Percentiles rank a stretch among this genome's conserved stretches.
Evolutionary conservation across 441 rosid species (phyloP).

Genomic region (Isatis lusitanica): DNA sequence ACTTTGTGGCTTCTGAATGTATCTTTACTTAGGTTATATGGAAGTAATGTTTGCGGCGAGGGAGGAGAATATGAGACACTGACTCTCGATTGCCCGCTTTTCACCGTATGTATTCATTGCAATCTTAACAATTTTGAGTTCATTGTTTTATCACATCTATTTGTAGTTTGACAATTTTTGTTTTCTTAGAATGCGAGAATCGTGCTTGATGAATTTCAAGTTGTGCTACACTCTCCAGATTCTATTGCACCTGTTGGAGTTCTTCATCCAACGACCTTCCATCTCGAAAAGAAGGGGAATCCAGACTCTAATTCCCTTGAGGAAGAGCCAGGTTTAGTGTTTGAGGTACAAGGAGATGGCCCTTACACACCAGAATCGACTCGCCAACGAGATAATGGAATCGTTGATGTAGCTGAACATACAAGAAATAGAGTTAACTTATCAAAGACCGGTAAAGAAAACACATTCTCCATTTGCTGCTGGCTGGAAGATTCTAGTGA

Average conservation of each 20-base stretch:
- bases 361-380: slow-evolving; percentile 37
- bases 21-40: slow-evolving; percentile 61
- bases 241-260: slow-evolving; percentile 92
- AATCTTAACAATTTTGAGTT: slow-evolving; percentile 9
- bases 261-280: slow-evolving; percentile 76
- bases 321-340: slow-evolving; percentile 49
- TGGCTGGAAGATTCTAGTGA: slow-evolving; percentile 63
- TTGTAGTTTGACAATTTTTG: slow-evolving; percentile 32
- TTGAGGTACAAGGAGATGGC: slow-evolving; percentile 65
- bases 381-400: slow-evolving; percentile 37
- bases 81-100: slow-evolving; percentile 96
- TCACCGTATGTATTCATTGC: slow-evolving; percentile 53
- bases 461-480: slow-evolving; percentile 72
- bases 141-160: slow-evolving; percentile 25
- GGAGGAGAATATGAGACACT: slow-evolving; percentile 97
- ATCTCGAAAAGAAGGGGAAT: slow-evolving; percentile 62
- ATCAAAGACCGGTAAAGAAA: slow-evolving; percentile 53
- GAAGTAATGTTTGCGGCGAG: slow-evolving; percentile 94
- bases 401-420: slow-evolving; percentile 42
- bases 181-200: slow-evolving; percentile 75
- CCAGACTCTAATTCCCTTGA: slow-evolving; percentile 28
- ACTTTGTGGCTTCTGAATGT: slow-evolving; percentile 2
- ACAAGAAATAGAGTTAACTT: slow-evolving; percentile 45
- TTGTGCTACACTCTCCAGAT: slow-evolving; percentile 75
- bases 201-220: slow-evolving; percentile 75